Evolutionary conservation across 2,329 filamentous ascomycete genomes (phyloP), one percentile per base, ranked within the genome.

Genomic region (Colletotrichum incanum): DNA sequence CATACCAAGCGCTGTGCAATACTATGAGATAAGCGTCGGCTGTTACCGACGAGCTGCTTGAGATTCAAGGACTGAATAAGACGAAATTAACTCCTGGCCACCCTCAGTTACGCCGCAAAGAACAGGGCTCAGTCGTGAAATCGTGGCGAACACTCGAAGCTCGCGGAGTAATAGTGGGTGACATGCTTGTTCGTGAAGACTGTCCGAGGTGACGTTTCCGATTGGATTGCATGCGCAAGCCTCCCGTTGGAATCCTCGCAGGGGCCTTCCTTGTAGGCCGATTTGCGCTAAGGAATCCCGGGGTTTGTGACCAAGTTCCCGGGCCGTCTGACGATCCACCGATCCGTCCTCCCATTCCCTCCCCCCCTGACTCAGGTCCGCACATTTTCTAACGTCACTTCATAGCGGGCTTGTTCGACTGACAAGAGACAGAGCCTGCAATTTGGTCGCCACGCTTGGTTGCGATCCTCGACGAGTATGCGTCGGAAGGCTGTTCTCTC

Each of bases 291-390:
- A 26, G 43, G 28, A 28, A 49, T 14, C 26, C 12, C 28, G 14
- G 20, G 41, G 41, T 26, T 60, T 45, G 2, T 23, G 18, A n/a
- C 58, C 26, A 60, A 60, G 26, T 60, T 23, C 59, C 23, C n/a
- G 31, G 34, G 45, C 45, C 23, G 37, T 41, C 31, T 62, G 23
- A 52, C 34, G 60, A 49, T 41, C 59, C 59, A 62, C 59, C 45
- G 59, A 28, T 62, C 16, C n/a, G 26, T 50, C 20, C n/a, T 20
- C 2, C 54, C 34, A 39, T 56, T 31, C 28, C 47, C 18, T 26
- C 37, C 37, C 20, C 28, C 34, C 55, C 52, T 41, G 37, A 28
- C n/a, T 52, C 23, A 52, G 14, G 34, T n/a, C 23, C 34, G 23
- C 11, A 8, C 9, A 39, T 28, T 41, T 41, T n/a, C 45, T 23